phyloP scores from a whole-genome alignment of 257 asterid species.

The Gynochthodes officinalis region DNA sequence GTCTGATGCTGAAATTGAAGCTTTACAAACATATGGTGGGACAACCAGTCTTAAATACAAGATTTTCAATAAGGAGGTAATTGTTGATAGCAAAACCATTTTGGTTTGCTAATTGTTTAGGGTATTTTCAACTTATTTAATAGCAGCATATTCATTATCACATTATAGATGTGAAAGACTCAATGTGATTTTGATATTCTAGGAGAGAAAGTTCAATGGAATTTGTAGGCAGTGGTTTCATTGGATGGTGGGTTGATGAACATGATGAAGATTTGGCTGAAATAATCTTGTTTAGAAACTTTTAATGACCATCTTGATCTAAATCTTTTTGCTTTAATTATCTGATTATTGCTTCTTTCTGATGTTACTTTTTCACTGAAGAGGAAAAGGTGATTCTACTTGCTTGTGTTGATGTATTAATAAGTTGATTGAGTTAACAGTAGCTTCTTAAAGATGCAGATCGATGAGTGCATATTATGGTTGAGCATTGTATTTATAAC shows the following conservation, averaged over 20 bases:
- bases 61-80: constrained; percentile 65
- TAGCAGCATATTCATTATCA: neutral
- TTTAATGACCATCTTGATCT: neutral
- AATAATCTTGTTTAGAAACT: neutral
- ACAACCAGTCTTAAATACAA: constrained; percentile 64
- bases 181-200: neutral
- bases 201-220: neutral
- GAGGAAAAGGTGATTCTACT: too few relatives aligned
- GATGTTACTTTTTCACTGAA: neutral
- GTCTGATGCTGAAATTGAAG: constrained; percentile 74
- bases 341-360: neutral
- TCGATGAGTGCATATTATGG: constrained; percentile 92
- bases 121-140: neutral
- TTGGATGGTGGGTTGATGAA: neutral
- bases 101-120: neutral
- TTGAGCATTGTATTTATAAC: constrained; percentile 82
- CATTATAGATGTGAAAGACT: neutral
- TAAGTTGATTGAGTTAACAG: neutral
- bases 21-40: constrained; percentile 65
- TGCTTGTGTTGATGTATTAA: neutral
- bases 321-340: neutral
- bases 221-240: neutral
- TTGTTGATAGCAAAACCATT: neutral
- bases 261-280: neutral
- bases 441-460: constrained; percentile 36